Conservation (phyloP, 352 stramenopile genomes). For the Globisporangium cystogenes region DNA sequence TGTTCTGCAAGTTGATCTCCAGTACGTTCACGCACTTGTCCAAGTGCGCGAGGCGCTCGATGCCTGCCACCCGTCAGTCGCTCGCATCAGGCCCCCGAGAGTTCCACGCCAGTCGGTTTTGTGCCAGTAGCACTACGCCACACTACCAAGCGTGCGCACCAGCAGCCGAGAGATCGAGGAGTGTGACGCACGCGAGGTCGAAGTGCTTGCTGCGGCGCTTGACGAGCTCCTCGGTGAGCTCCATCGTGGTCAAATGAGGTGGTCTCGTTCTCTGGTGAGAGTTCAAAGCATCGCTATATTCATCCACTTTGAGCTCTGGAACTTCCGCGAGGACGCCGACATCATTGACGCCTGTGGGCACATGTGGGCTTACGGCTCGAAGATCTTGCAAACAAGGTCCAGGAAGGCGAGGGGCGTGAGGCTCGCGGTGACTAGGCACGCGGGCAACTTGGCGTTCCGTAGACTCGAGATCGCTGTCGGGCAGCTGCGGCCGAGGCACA, state of each 20-base stretch:
- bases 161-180: constrained; percentile 53
- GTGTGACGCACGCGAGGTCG: constrained; percentile 56
- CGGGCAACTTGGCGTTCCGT: constrained; percentile 13
- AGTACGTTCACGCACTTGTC: constrained; percentile 44
- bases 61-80: constrained; percentile 2
- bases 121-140: not conserved
- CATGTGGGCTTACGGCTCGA: not conserved
- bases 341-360: too few relatives aligned
- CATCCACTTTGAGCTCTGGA: too few relatives aligned
- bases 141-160: constrained; percentile 3
- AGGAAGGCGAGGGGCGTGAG: constrained; percentile 1
- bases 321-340: too few relatives aligned
- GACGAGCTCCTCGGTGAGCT: constrained; percentile 56
- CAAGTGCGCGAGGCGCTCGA: constrained; percentile 29
- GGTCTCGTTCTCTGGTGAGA: too few relatives aligned
- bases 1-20: constrained; percentile 51
- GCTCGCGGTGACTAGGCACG: constrained; percentile 9
- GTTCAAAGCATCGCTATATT: too few relatives aligned
- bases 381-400: not conserved
- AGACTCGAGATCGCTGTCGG: constrained; percentile 19
- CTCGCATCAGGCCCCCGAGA: not conserved
- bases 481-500: constrained; percentile 28
- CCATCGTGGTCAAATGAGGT: too few relatives aligned
- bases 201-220: constrained; percentile 76
- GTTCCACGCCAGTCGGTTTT: too few relatives aligned